Evolutionary conservation across 1,284 basidiomycete species (phyloP).

Genomic region (Microbotryum violaceum): DNA sequence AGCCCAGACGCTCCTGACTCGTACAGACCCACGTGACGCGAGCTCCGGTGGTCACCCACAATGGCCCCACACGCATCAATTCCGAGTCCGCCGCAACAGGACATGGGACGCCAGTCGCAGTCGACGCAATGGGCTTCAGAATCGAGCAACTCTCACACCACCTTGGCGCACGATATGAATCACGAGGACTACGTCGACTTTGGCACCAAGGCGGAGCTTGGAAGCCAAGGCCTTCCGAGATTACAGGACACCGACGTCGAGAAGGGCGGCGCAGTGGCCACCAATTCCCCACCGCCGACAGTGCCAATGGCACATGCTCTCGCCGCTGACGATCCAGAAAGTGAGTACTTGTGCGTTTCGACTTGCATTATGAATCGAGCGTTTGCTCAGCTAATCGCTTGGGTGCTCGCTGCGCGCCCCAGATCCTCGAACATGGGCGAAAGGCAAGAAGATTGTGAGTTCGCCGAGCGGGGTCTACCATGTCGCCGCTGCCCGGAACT

Average conservation of each 20-base stretch:
- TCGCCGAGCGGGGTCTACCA: background rate
- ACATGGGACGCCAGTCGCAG: no score
- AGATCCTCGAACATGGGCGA: constrained; percentile 16
- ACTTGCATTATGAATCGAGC: background rate
- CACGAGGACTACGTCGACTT: no score
- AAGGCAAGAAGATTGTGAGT: constrained; percentile 9
- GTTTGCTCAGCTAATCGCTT: background rate
- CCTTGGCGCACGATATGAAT: no score
- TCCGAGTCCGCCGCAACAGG: no score
- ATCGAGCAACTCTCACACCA: no score
- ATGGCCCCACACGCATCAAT: no score
- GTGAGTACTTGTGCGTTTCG: background rate
- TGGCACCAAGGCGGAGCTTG: no score
- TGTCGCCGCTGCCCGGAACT: background rate
- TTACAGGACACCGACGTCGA: background rate
- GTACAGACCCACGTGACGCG: no score
- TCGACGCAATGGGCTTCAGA: no score
- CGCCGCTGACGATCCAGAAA: constrained; percentile 7
- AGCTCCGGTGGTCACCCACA: no score
- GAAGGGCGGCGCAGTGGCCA: background rate
- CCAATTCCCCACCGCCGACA: background rate
- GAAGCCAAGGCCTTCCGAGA: no score
- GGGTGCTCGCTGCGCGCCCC: background rate
- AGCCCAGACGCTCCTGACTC: no score
- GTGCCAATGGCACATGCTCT: background rate